These are phyloP conservation scores for Diaporthe citri DNA, from an alignment of 2,329 filamentous ascomycete species.

Conservation along the genomic window DNA sequence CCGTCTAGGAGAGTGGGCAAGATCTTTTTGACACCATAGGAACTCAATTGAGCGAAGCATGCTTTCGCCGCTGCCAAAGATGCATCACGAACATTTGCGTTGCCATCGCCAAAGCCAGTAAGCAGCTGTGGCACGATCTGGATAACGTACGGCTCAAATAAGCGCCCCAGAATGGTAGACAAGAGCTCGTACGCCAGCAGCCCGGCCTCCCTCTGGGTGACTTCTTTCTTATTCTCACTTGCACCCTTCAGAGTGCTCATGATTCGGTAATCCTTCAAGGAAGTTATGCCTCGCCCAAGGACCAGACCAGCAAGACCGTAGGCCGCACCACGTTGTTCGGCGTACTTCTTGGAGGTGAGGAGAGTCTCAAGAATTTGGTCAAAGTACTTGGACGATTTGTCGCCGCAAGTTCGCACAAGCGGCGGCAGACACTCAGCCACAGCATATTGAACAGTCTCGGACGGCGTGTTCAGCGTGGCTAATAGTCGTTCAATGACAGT, in stretches of 20 bases:
- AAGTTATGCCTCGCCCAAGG: slow-evolving; percentile 85
- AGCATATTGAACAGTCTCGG: slow-evolving; percentile 96
- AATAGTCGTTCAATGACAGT: slow-evolving; percentile 89
- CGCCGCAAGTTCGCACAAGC: slow-evolving; percentile 83
- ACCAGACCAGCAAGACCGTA: slow-evolving; percentile 95
- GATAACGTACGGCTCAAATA: slow-evolving; percentile 97
- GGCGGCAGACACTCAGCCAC: slow-evolving; percentile 95
- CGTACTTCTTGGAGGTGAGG: slow-evolving; percentile 90
- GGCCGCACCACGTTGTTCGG: slow-evolving; percentile 90
- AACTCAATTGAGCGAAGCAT: slow-evolving; percentile 93
- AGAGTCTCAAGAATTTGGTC: slow-evolving; percentile 84
- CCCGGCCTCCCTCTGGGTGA: slow-evolving; percentile 88
- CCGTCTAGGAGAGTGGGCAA: slow-evolving; percentile 91
- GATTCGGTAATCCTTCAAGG: slow-evolving; percentile 87
- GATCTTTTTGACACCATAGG: slow-evolving; percentile 95
- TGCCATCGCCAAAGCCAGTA: slow-evolving; percentile 88
- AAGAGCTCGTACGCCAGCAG: slow-evolving; percentile 92
- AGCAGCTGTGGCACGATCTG: slow-evolving; percentile 94
- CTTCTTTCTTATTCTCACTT: slow-evolving; percentile 95
- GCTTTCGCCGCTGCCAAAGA: slow-evolving; percentile 94
- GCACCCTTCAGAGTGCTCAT: slow-evolving; percentile 84
- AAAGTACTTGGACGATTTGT: slow-evolving; percentile 84
- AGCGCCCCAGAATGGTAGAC: slow-evolving; percentile 84
- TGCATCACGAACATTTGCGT: slow-evolving; percentile 89
- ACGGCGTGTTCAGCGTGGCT: slow-evolving; percentile 90